A percentile compares a stretch with the other conserved stretches of the same genome.
These are phyloP conservation scores for Elymus sibiricus DNA, from an alignment of 176 grass and related monocot species.

Conservation along the genomic window DNA sequence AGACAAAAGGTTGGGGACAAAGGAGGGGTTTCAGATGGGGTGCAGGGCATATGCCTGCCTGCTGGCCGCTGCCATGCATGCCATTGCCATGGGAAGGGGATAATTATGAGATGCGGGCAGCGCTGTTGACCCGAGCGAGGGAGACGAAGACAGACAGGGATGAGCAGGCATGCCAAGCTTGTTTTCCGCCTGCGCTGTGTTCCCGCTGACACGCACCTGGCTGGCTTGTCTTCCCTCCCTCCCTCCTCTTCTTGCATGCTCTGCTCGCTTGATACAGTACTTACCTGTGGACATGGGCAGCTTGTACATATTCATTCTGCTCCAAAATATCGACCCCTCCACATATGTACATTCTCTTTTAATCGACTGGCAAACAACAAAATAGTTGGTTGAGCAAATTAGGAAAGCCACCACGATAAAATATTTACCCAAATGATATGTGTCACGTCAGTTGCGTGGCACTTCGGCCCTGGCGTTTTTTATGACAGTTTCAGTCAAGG, in stretches of 20 bases:
- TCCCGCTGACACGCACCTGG: constrained; percentile 41
- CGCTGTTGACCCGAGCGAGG: constrained; percentile 28
- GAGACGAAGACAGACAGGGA: constrained; percentile 25
- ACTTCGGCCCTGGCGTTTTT: no score
- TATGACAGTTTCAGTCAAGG: no score
- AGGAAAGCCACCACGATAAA: no score
- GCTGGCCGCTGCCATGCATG: neutral
- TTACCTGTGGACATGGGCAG: constrained; percentile 25
- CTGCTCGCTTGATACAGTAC: neutral
- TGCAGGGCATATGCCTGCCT: constrained; percentile 43
- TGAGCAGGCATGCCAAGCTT: constrained; percentile 31
- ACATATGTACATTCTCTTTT: no score
- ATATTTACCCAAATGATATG: no score
- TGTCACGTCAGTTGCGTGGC: no score
- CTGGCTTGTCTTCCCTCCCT: constrained; percentile 28
- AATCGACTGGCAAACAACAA: no score
- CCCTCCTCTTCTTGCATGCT: neutral
- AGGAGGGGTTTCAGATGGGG: constrained; percentile 46
- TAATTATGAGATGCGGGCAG: constrained; percentile 34
- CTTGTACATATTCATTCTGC: constrained; percentile 3
- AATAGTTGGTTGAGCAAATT: no score
- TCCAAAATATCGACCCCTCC: neutral
- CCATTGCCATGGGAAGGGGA: constrained; percentile 16
- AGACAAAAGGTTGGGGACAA: constrained; percentile 71
- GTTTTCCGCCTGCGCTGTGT: constrained; percentile 44